Percentiles rank a stretch among this genome's conserved stretches.
These are phyloP conservation scores for Chaetothyriales sp. DNA, from an alignment of 2,329 filamentous ascomycete genomes.

Conservation along the genomic window DNA sequence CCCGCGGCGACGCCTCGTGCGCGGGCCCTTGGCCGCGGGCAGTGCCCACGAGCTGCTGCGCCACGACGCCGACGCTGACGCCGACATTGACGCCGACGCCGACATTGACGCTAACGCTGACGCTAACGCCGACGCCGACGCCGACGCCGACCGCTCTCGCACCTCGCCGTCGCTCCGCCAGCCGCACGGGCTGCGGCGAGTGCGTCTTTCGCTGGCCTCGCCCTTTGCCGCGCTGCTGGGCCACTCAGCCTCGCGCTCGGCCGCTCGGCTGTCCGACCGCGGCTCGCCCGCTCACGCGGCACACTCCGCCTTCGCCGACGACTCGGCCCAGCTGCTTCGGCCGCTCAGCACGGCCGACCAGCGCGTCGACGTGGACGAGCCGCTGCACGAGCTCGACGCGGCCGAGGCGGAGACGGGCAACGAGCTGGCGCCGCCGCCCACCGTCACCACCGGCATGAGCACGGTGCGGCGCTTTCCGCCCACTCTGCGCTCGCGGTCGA, in stretches of 20 bases:
- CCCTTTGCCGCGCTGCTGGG: conserved; percentile 34
- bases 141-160: not conserved
- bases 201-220: conserved; percentile 31
- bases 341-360: conserved; percentile 27
- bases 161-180: conserved; percentile 14
- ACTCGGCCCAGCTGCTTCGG: conserved; percentile 24
- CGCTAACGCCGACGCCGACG: not conserved
- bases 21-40: conserved; percentile 24
- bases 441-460: conserved; percentile 21
- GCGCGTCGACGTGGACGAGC: conserved; percentile 28
- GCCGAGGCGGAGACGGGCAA: conserved; percentile 27
- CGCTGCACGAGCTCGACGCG: conserved; percentile 28
- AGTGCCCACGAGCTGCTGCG: not conserved
- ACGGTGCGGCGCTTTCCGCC: conserved; percentile 28
- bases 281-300: conserved; percentile 21
- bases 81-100: not conserved
- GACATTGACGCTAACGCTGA: not conserved
- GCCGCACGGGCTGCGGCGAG: conserved; percentile 25
- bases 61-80: not conserved
- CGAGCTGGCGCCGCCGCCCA: conserved; percentile 20
- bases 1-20: conserved; percentile 26
- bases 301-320: conserved; percentile 22
- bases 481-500: conserved; percentile 39
- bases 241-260: conserved; percentile 20
- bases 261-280: conserved; percentile 18